Conservation (phyloP, 2,329 filamentous ascomycete species). For the Sarocladium oryzae region DNA sequence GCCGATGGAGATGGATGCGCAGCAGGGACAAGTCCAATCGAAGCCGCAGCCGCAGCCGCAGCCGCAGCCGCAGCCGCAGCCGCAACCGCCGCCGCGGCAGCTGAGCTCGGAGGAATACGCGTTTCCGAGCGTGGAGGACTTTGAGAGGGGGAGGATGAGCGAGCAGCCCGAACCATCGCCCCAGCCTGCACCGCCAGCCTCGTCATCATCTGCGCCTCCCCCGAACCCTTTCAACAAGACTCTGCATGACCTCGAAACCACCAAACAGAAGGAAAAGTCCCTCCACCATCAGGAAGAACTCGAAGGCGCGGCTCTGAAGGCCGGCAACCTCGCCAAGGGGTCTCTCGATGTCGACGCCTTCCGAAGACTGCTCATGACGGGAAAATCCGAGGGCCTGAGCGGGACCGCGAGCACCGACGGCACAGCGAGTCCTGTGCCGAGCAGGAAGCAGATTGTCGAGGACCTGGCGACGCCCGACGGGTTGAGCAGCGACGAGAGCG, state of each 20-base stretch:
- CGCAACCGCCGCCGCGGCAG: background rate
- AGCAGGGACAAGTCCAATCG: background rate
- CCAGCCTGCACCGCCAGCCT: background rate
- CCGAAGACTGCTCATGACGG: constrained; percentile 68
- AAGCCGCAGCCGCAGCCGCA: background rate
- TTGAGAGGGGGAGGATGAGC: background rate
- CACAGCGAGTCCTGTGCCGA: constrained; percentile 2
- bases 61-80: background rate
- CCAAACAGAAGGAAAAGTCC: constrained; percentile 22
- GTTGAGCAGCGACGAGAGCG: background rate
- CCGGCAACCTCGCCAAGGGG: constrained; percentile 27
- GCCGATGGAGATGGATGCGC: background rate
- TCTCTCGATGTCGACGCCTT: constrained; percentile 74
- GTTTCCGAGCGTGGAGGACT: constrained; percentile 5
- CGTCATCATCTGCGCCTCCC: constrained; percentile 14
- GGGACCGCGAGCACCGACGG: constrained; percentile 3
- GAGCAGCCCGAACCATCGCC: constrained; percentile 6
- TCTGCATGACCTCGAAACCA: constrained; percentile 41
- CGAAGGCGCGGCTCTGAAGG: constrained; percentile 26
- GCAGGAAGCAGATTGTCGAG: background rate
- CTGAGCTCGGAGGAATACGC: background rate
- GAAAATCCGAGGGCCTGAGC: constrained; percentile 39
- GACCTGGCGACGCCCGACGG: background rate
- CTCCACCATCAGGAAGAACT: constrained; percentile 20
- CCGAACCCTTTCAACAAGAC: constrained; percentile 49